A percentile compares a stretch with the other conserved stretches of the same genome.
Evolutionary conservation across 306 rosid genomes (phyloP).

Genomic region (Malus sieversii): DNA sequence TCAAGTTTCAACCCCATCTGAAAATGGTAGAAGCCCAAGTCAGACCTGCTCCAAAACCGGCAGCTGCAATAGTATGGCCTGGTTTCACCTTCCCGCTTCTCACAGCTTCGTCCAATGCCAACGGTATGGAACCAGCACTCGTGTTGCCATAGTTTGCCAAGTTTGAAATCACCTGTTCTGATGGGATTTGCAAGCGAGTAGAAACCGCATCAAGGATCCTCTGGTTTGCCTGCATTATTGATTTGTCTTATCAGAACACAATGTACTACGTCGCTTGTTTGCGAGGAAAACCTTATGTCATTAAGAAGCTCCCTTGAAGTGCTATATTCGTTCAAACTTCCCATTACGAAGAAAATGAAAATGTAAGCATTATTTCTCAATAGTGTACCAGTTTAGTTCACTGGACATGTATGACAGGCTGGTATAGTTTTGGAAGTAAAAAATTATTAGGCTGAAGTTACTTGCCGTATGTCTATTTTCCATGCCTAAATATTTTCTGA

Average conservation of each 20-base stretch:
- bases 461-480: too few species aligned
- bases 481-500: neutral
- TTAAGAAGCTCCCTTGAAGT: neutral
- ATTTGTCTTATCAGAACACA: too few species aligned
- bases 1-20: conserved; percentile 73
- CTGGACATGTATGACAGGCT: too few species aligned
- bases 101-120: conserved; percentile 94
- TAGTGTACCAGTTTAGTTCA: too few species aligned
- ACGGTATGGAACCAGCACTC: conserved; percentile 90
- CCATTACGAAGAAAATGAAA: too few species aligned
- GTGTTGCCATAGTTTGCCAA: conserved; percentile 89
- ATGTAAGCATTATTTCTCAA: too few species aligned
- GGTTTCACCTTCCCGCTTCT: conserved; percentile 67
- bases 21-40: conserved; percentile 88
- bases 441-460: too few species aligned
- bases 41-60: conserved; percentile 95
- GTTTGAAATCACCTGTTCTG: conserved; percentile 82
- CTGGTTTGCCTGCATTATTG: conserved; percentile 74
- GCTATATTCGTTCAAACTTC: too few species aligned
- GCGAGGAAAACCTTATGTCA: neutral
- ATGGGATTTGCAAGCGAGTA: conserved; percentile 61
- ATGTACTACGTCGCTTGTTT: neutral
- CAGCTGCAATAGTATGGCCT: conserved; percentile 79
- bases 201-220: conserved; percentile 89
- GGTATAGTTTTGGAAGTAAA: too few species aligned